A percentile compares a stretch with the other conserved stretches of the same genome.
Conservation (phyloP, 768 basidiomycete species). For the Rhizopogon rudus region DNA sequence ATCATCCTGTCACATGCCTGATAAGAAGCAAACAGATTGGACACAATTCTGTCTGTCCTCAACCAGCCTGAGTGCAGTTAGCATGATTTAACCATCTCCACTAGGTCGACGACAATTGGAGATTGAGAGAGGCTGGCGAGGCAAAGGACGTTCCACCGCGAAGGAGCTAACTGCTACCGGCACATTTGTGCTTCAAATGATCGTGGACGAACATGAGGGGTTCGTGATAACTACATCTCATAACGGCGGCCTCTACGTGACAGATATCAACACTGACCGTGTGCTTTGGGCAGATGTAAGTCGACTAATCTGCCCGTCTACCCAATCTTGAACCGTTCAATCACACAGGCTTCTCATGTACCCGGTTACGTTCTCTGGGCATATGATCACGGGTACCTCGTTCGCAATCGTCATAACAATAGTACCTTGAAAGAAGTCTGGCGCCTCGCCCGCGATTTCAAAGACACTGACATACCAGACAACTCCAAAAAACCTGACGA, state of each 20-base stretch:
- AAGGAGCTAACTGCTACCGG: slow-evolving; percentile 31
- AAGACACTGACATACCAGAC: slow-evolving; percentile 13
- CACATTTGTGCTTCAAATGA: slow-evolving; percentile 60
- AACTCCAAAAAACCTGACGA: slow-evolving; percentile 28
- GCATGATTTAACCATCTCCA: slow-evolving; percentile 7
- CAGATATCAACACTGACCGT: slow-evolving; percentile 42
- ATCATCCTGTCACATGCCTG: slow-evolving; percentile 23
- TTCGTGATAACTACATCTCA: slow-evolving; percentile 54
- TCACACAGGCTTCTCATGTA: slow-evolving; percentile 6
- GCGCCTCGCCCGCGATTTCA: slow-evolving; percentile 40
- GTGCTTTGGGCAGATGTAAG: slow-evolving; percentile 49
- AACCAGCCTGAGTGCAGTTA: not conserved
- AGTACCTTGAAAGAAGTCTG: slow-evolving; percentile 59
- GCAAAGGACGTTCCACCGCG: slow-evolving; percentile 37
- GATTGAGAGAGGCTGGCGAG: slow-evolving; percentile 52
- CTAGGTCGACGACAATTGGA: slow-evolving; percentile 42
- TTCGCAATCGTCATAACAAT: slow-evolving; percentile 57
- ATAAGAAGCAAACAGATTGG: slow-evolving; percentile 42
- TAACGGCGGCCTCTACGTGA: slow-evolving; percentile 53
- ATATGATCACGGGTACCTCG: slow-evolving; percentile 64
- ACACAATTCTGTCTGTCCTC: slow-evolving; percentile 48
- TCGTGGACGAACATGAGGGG: slow-evolving; percentile 61
- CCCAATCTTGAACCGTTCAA: not conserved
- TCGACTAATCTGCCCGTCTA: not conserved
- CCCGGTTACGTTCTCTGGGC: slow-evolving; percentile 58